These are phyloP conservation scores for Salix exigua DNA, from an alignment of 345 rosid genomes.

Conservation along the genomic window DNA sequence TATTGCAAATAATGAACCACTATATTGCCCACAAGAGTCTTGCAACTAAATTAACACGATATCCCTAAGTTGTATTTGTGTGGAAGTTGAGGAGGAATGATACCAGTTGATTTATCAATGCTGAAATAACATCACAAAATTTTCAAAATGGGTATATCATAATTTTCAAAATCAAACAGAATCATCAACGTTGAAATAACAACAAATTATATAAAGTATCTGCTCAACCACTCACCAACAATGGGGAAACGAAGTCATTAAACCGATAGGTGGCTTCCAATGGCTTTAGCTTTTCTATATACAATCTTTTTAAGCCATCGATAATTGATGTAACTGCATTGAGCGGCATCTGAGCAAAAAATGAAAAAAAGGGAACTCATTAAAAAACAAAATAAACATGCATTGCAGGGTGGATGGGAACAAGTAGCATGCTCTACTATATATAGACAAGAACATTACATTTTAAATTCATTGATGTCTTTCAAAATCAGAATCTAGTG, in stretches of 20 bases:
- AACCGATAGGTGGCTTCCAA: conserved; percentile 27
- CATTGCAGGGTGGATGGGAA: neutral
- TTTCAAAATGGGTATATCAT: too few species aligned
- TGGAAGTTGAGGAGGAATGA: neutral
- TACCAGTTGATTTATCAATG: neutral
- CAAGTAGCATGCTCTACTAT: neutral
- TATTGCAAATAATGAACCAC: too few species aligned
- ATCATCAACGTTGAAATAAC: neutral
- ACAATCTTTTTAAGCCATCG: conserved; percentile 31
- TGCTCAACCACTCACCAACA: conserved; percentile 19
- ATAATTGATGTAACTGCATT: conserved; percentile 27
- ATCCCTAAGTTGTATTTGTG: neutral
- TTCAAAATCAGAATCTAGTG: too few species aligned
- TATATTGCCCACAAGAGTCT: neutral
- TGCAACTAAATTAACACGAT: neutral
- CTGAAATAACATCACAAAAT: too few species aligned
- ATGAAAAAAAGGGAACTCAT: neutral
- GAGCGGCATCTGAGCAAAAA: conserved; percentile 39
- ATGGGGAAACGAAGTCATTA: conserved; percentile 29
- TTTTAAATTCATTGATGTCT: neutral
- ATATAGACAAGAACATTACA: neutral
- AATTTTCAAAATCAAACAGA: neutral
- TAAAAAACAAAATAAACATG: neutral
- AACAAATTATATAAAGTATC: too few species aligned
- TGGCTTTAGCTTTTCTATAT: conserved; percentile 26